Percentiles rank a stretch among this genome's conserved stretches.
Evolutionary conservation across 257 asterid species (phyloP).

Genomic region (Nicotiana tabacum): DNA sequence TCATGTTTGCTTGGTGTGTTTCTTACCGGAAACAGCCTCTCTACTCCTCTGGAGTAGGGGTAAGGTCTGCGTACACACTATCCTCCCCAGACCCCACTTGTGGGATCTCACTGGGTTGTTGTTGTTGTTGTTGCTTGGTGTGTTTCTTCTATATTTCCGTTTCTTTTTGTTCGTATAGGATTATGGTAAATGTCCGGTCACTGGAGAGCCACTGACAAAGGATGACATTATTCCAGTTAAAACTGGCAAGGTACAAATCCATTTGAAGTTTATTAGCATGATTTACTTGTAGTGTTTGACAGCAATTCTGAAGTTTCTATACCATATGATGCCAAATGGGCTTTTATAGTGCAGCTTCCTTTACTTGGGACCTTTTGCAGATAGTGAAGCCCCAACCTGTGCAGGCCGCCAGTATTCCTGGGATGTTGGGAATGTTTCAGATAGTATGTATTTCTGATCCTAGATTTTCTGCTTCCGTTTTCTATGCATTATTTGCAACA

Average conservation of each 20-base stretch:
- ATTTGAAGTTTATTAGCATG: not conserved
- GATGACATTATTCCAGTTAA: slow-evolving; percentile 76
- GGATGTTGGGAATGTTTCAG: slow-evolving; percentile 98
- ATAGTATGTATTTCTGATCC: slow-evolving; percentile 47
- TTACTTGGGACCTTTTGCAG: slow-evolving; percentile 32
- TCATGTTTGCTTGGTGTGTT: not conserved
- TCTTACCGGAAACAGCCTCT: not conserved
- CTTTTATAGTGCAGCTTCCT: not conserved
- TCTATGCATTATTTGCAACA: not conserved
- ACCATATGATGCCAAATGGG: not conserved
- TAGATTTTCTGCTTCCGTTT: not conserved
- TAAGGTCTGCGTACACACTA: too few species aligned
- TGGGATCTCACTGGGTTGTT: too few species aligned
- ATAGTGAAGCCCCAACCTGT: slow-evolving; percentile 88
- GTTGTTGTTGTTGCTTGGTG: not conserved
- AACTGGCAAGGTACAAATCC: slow-evolving; percentile 72
- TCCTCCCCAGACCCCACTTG: too few species aligned
- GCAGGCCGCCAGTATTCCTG: slow-evolving; percentile 97
- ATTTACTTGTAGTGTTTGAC: not conserved
- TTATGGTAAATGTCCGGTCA: slow-evolving; percentile 92
- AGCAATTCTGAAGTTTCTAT: not conserved
- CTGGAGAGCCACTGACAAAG: slow-evolving; percentile 76
- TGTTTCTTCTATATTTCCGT: not conserved
- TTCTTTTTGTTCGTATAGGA: slow-evolving; percentile 40
- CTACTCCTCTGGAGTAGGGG: too few species aligned